A percentile compares a stretch with the other conserved stretches of the same genome.
phyloP scores from a whole-genome alignment of 805 yeast genomes.

The Teunomyces aglyptinius region DNA sequence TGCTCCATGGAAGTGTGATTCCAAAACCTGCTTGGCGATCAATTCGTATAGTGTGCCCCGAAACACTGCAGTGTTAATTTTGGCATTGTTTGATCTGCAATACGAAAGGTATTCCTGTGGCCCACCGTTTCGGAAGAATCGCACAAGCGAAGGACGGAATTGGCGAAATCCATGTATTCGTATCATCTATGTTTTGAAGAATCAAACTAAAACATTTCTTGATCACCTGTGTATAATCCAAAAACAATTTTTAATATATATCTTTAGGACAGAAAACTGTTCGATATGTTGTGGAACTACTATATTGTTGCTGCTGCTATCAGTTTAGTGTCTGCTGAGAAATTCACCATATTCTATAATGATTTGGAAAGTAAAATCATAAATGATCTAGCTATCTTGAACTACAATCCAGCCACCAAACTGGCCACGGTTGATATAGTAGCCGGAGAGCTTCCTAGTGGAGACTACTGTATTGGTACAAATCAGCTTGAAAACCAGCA shows the following conservation, averaged over 20 bases:
- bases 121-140: not conserved
- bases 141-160: not conserved
- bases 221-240: not conserved
- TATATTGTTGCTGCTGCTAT: not conserved
- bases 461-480: constrained; percentile 31
- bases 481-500: constrained; percentile 24
- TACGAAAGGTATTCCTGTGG: constrained; percentile 26
- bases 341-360: constrained; percentile 1
- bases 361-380: not conserved
- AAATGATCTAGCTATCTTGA: not conserved
- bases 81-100: constrained; percentile 22
- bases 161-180: not conserved
- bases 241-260: not conserved
- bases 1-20: constrained; percentile 34
- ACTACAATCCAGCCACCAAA: not conserved
- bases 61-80: constrained; percentile 42
- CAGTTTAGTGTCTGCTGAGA: not conserved
- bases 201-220: not conserved
- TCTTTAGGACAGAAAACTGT: too few species aligned
- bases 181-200: not conserved
- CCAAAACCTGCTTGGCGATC: constrained; percentile 38
- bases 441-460: not conserved
- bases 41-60: constrained; percentile 58
- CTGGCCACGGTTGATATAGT: not conserved
- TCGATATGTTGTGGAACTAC: constrained; percentile 1